Percentiles rank a stretch among this genome's conserved stretches.
Evolutionary conservation across 2,329 filamentous ascomycete genomes (phyloP).

Genomic region (Ploettnerulaceae sp.): DNA sequence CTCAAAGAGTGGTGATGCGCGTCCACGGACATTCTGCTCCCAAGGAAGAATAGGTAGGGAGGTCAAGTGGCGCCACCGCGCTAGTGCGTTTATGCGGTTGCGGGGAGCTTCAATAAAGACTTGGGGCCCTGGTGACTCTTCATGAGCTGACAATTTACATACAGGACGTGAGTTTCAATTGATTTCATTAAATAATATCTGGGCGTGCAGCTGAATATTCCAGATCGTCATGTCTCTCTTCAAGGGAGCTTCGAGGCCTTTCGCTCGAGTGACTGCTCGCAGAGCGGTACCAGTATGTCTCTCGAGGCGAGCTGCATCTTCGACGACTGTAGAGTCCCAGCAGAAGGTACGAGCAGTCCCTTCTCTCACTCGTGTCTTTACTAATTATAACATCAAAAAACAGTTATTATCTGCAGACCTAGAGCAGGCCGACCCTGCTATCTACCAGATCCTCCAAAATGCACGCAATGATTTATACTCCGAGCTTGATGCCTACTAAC

Average conservation of each 20-base stretch:
- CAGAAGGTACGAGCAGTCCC: conserved; percentile 44
- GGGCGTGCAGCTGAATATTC: conserved; percentile 7
- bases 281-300: conserved; percentile 25
- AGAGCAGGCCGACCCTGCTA: conserved; percentile 76
- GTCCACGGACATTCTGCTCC: conserved; percentile 62
- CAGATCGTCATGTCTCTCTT: conserved; percentile 31
- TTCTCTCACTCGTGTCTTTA: neutral
- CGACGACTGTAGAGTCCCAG: conserved; percentile 46
- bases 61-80: neutral
- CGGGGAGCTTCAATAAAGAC: conserved; percentile 2
- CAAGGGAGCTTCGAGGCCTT: conserved; percentile 28
- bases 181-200: too few species aligned
- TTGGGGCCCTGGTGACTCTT: neutral
- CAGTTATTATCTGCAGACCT: conserved; percentile 77
- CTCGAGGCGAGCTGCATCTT: conserved; percentile 28
- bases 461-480: conserved; percentile 42
- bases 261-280: conserved; percentile 21
- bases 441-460: conserved; percentile 88
- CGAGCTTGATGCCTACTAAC: conserved; percentile 9
- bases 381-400: conserved; percentile 15
- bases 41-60: too few species aligned
- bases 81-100: conserved; percentile 1
- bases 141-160: too few species aligned
- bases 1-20: conserved; percentile 57
- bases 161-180: conserved; percentile 15